These are phyloP conservation scores for Abrus precatorius DNA, from an alignment of 306 rosid species.

Conservation along the genomic window DNA sequence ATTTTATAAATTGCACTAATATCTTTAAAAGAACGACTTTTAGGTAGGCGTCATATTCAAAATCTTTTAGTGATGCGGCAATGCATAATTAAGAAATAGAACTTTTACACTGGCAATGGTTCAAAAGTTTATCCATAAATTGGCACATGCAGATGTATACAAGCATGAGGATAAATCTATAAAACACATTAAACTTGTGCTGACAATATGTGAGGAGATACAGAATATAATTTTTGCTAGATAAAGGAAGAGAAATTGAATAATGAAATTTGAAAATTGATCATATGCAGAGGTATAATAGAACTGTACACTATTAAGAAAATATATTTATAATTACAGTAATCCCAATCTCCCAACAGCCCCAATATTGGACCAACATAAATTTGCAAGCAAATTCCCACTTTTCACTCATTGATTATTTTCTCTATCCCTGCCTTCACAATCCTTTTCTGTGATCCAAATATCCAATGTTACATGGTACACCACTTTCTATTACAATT, in stretches of 20 bases:
- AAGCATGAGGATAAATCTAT: not conserved
- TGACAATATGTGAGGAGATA: conserved; percentile 24
- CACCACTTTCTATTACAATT: not conserved
- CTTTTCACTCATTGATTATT: not conserved
- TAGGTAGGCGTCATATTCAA: conserved; percentile 4
- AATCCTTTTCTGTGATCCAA: not conserved
- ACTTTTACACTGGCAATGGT: not conserved
- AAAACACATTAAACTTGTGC: conserved; percentile 2
- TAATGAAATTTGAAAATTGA: conserved; percentile 23
- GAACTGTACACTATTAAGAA: conserved; percentile 30
- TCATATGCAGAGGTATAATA: conserved; percentile 10
- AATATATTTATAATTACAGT: conserved; percentile 26
- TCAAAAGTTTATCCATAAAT: conserved; percentile 16
- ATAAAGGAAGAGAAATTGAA: conserved; percentile 3
- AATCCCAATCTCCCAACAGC: conserved; percentile 14
- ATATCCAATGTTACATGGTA: not conserved
- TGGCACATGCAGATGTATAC: not conserved
- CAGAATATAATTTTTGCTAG: not conserved
- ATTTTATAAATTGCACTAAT: conserved; percentile 9
- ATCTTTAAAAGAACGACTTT: not conserved
- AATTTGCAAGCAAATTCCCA: conserved; percentile 10
- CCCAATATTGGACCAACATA: conserved; percentile 7
- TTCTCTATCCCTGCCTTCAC: conserved; percentile 11
- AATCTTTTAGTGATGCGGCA: conserved; percentile 9
- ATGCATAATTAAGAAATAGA: conserved; percentile 35